A percentile compares a stretch with the other conserved stretches of the same genome.
Conservation (phyloP, 1,139 yeast genomes). For the Sugiyamaella japonica region DNA sequence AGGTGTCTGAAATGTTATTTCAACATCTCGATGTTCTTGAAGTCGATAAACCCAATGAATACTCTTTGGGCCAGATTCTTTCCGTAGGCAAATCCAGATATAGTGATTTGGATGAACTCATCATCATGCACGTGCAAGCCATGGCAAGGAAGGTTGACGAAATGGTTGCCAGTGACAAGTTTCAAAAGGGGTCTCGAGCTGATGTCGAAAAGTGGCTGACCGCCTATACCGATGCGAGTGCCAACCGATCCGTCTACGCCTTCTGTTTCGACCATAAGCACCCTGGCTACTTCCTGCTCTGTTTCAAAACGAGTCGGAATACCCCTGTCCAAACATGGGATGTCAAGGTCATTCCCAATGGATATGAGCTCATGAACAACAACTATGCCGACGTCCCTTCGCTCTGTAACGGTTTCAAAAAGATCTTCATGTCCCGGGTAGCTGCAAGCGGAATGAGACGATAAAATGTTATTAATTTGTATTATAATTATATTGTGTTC, state of each 20-base stretch:
- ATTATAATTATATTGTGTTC: neutral
- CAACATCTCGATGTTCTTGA: slow-evolving; percentile 91
- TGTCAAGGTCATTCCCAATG: slow-evolving; percentile 84
- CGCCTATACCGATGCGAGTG: slow-evolving; percentile 87
- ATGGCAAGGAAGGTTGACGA: slow-evolving; percentile 82
- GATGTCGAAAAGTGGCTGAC: slow-evolving; percentile 88
- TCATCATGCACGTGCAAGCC: slow-evolving; percentile 83
- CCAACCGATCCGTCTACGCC: slow-evolving; percentile 85
- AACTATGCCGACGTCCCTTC: slow-evolving; percentile 84
- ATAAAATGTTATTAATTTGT: slow-evolving; percentile 5
- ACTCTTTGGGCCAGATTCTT: slow-evolving; percentile 61
- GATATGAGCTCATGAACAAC: slow-evolving; percentile 75
- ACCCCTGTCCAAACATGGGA: slow-evolving; percentile 84
- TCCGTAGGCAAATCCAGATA: slow-evolving; percentile 67
- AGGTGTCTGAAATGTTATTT: slow-evolving; percentile 83
- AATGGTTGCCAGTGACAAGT: slow-evolving; percentile 84
- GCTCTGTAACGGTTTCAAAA: slow-evolving; percentile 92
- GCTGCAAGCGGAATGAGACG: slow-evolving; percentile 14
- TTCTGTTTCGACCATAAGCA: slow-evolving; percentile 88
- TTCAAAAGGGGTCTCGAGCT: slow-evolving; percentile 73
- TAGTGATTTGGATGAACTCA: slow-evolving; percentile 89
- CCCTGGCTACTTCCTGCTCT: slow-evolving; percentile 87
- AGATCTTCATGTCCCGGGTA: slow-evolving; percentile 35
- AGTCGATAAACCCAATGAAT: slow-evolving; percentile 61
- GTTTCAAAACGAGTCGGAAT: slow-evolving; percentile 75